A percentile compares a stretch with the other conserved stretches of the same genome.
Evolutionary conservation across 805 yeast species (phyloP).

Genomic region (Pichia paraexigua): DNA sequence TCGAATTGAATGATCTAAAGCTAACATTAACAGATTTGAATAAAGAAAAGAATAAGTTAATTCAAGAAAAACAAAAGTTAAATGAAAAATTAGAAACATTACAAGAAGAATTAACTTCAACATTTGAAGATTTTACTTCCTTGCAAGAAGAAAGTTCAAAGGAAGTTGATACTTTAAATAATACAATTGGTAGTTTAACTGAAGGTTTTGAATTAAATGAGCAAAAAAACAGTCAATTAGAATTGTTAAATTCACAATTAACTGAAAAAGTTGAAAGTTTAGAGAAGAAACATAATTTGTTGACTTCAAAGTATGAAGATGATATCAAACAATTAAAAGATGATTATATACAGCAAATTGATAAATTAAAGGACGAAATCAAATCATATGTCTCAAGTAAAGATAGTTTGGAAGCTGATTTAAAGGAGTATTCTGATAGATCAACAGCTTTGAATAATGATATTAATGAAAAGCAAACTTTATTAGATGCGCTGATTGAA

Average conservation of each 20-base stretch:
- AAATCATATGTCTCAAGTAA: slow-evolving; percentile 12
- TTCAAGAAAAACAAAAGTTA: slow-evolving; percentile 13
- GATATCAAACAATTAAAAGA: slow-evolving; percentile 2
- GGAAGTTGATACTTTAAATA: slow-evolving; percentile 28
- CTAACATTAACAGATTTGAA: background rate
- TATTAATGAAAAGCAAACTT: background rate
- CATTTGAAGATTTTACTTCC: slow-evolving; percentile 15
- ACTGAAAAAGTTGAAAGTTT: slow-evolving; percentile 1
- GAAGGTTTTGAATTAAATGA: slow-evolving; percentile 8
- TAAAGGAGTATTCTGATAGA: background rate
- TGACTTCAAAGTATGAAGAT: background rate
- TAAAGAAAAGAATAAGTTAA: slow-evolving; percentile 17
- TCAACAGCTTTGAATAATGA: background rate
- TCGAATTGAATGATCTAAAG: slow-evolving; percentile 1
- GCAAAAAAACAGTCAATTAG: slow-evolving; percentile 8
- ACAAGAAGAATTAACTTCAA: slow-evolving; percentile 17
- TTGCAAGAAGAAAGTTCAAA: slow-evolving; percentile 17
- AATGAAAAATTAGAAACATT: slow-evolving; percentile 6
- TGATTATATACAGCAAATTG: background rate
- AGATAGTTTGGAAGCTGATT: background rate
- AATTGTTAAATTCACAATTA: slow-evolving; percentile 4
- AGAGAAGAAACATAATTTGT: background rate
- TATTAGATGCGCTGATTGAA: background rate
- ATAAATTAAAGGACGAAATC: background rate
- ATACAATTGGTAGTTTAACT: slow-evolving; percentile 23